These are phyloP conservation scores for Nothopassalora personata DNA, from an alignment of 2,329 filamentous ascomycete genomes.

Conservation along the genomic window DNA sequence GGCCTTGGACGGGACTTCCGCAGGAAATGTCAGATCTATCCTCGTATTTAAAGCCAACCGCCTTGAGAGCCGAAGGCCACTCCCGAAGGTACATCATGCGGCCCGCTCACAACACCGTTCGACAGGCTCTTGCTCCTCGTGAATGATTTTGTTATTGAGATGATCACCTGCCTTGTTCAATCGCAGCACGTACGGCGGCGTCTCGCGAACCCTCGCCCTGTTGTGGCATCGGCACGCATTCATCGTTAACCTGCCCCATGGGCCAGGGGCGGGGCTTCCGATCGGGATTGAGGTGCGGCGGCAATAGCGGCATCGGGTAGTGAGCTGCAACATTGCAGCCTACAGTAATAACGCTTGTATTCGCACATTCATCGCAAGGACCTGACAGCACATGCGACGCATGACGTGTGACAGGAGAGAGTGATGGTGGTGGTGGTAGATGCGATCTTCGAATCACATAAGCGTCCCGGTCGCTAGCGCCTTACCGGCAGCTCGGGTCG, in stretches of 20 bases:
- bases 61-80: not conserved
- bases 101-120: not conserved
- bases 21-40: not conserved
- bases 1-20: too few relatives aligned
- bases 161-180: not conserved
- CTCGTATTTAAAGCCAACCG: not conserved
- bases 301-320: not conserved
- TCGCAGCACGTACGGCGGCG: not conserved
- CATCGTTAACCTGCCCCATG: not conserved
- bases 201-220: not conserved
- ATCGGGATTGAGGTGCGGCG: not conserved
- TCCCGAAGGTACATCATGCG: not conserved
- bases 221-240: not conserved
- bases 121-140: not conserved
- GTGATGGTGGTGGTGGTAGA: not conserved
- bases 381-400: not conserved
- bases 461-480: not conserved
- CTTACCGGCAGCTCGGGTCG: not conserved
- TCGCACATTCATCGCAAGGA: too few relatives aligned
- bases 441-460: not conserved
- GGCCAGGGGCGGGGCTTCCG: not conserved
- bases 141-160: not conserved
- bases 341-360: too few relatives aligned
- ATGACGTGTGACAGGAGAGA: not conserved
- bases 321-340: too few relatives aligned